Percentiles rank a stretch among this genome's conserved stretches.
Evolutionary conservation across 345 rosid species (phyloP).

Genomic region (Noccaea bulbosa): DNA sequence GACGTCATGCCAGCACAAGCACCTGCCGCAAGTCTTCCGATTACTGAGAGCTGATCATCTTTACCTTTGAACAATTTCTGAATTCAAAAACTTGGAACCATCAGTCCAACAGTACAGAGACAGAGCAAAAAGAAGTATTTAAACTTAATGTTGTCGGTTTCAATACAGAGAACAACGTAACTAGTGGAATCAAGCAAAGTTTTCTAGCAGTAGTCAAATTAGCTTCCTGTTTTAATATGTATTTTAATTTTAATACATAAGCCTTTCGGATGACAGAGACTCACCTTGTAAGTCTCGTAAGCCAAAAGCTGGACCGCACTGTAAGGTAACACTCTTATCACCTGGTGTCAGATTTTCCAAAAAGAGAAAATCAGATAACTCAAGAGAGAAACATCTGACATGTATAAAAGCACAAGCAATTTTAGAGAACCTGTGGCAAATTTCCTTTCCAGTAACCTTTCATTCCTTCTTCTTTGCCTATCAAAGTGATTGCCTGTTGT

Average conservation of each 20-base stretch:
- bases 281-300: constrained; percentile 91
- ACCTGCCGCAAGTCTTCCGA: constrained; percentile 95
- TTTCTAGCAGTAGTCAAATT: background rate
- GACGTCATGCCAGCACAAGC: constrained; percentile 99
- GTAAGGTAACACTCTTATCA: constrained; percentile 86
- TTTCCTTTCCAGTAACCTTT: constrained; percentile 99
- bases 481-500: constrained; percentile 71
- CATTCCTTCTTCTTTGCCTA: constrained; percentile 89
- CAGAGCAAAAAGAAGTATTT: background rate
- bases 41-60: constrained; percentile 78
- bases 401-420: constrained; percentile 2
- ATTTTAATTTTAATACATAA: background rate
- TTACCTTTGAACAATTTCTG: constrained; percentile 82
- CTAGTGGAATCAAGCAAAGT: background rate
- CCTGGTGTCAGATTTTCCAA: constrained; percentile 55
- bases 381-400: constrained; percentile 10
- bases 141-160: background rate
- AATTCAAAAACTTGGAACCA: constrained; percentile 38
- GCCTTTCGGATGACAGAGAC: constrained; percentile 2
- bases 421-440: constrained; percentile 78
- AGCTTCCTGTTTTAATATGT: background rate
- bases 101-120: constrained; percentile 22
- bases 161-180: background rate
- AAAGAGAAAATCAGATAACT: constrained; percentile 14
- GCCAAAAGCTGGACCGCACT: constrained; percentile 96